Percentiles rank a stretch among this genome's conserved stretches.
These are phyloP conservation scores for Chaetomium sp. DNA, from an alignment of 2,329 filamentous ascomycete genomes.

Conservation along the genomic window DNA sequence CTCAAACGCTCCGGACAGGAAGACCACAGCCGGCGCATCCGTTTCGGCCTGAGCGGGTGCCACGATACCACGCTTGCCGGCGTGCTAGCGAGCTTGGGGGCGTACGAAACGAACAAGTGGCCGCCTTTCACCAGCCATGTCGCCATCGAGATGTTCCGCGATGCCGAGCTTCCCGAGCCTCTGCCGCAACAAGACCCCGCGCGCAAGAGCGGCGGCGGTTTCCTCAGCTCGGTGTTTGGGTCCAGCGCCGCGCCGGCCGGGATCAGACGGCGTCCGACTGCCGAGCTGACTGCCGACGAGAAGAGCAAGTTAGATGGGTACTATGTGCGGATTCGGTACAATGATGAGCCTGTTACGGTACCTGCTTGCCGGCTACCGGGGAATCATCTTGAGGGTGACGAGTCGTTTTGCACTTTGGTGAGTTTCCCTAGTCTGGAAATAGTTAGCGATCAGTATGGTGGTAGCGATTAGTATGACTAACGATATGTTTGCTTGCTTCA, in stretches of 20 bases:
- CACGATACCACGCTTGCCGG: slow-evolving; percentile 90
- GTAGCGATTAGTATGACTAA: background rate
- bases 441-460: background rate
- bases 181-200: slow-evolving; percentile 16
- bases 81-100: slow-evolving; percentile 69
- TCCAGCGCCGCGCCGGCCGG: slow-evolving; percentile 32
- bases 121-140: slow-evolving; percentile 91
- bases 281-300: slow-evolving; percentile 51
- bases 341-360: slow-evolving; percentile 73
- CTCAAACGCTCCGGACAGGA: slow-evolving; percentile 30
- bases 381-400: slow-evolving; percentile 80
- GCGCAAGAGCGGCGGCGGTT: slow-evolving; percentile 22
- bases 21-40: slow-evolving; percentile 42
- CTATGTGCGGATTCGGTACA: slow-evolving; percentile 87
- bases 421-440: slow-evolving; percentile 25
- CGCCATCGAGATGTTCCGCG: slow-evolving; percentile 81
- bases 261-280: slow-evolving; percentile 55
- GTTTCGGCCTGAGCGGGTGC: slow-evolving; percentile 76
- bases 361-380: slow-evolving; percentile 71
- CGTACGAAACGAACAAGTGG: slow-evolving; percentile 69
- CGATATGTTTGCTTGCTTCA: background rate
- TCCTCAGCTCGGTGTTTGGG: slow-evolving; percentile 31
- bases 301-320: slow-evolving; percentile 61
- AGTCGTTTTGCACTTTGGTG: slow-evolving; percentile 84
- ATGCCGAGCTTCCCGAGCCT: slow-evolving; percentile 28